Conservation (phyloP, 306 rosid species). For the Pachyrhizus erosus region DNA sequence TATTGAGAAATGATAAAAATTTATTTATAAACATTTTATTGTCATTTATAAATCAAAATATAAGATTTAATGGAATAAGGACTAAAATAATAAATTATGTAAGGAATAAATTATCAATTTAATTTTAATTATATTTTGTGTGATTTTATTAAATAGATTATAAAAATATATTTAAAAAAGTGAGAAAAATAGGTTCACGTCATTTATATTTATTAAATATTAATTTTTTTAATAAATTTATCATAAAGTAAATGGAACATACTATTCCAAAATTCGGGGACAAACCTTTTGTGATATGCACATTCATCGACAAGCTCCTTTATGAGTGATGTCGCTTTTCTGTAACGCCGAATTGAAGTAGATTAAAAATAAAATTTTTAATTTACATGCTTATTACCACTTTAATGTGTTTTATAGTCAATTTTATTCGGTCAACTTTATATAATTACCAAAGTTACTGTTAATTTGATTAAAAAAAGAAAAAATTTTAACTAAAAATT, state of each 20-base stretch:
- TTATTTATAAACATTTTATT: too few species aligned
- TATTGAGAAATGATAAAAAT: too few species aligned
- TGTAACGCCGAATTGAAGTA: background rate
- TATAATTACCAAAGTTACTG: background rate
- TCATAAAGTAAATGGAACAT: background rate
- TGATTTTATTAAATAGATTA: background rate
- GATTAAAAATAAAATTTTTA: background rate
- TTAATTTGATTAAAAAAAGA: too few species aligned
- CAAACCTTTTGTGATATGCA: background rate
- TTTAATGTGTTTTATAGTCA: background rate
- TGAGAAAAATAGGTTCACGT: background rate
- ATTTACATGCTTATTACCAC: background rate
- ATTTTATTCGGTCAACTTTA: background rate
- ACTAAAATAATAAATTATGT: too few species aligned
- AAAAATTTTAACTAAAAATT: too few species aligned
- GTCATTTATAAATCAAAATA: too few species aligned
- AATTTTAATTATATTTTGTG: background rate
- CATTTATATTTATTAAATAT: background rate
- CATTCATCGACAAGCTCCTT: background rate
- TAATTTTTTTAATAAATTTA: background rate
- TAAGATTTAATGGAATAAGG: too few species aligned
- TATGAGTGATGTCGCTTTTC: background rate
- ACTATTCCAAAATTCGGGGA: background rate
- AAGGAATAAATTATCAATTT: background rate
- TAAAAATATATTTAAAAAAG: background rate